Conservation (phyloP, 1,284 basidiomycete genomes). For the Tilletiaria anomala region DNA sequence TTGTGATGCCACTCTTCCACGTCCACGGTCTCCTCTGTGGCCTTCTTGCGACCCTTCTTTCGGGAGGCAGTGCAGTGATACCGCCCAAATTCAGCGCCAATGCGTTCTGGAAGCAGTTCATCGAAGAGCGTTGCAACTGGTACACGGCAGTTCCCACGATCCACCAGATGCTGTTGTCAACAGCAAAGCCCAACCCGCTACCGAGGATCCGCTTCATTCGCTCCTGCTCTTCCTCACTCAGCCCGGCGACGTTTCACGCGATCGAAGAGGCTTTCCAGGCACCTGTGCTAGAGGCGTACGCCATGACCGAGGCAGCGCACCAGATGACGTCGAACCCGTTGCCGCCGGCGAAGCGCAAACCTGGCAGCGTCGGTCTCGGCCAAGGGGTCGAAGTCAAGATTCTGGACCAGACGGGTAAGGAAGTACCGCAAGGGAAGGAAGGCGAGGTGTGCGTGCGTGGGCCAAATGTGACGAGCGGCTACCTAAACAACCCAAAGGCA, state of each 20-base stretch:
- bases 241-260: conserved; percentile 41
- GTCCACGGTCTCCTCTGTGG: conserved; percentile 54
- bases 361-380: conserved; percentile 43
- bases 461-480: conserved; percentile 41
- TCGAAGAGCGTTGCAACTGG: conserved; percentile 20
- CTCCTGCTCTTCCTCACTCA: conserved; percentile 44
- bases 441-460: conserved; percentile 43
- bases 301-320: conserved; percentile 42
- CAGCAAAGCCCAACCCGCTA: conserved; percentile 35
- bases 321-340: conserved; percentile 43
- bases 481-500: conserved; percentile 42
- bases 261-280: conserved; percentile 44
- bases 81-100: conserved; percentile 50
- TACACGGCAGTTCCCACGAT: conserved; percentile 44
- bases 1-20: conserved; percentile 58
- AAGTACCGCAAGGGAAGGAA: conserved; percentile 30
- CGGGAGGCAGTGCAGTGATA: conserved; percentile 51
- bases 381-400: conserved; percentile 44
- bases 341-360: conserved; percentile 39
- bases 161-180: conserved; percentile 44
- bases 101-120: conserved; percentile 50
- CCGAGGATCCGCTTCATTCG: conserved; percentile 45
- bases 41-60: conserved; percentile 50
- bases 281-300: conserved; percentile 45
- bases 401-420: conserved; percentile 40